Percentiles rank a stretch among this genome's conserved stretches.
Evolutionary conservation across 2,329 filamentous ascomycete genomes (phyloP).

Genomic region (Rutstroemia sp.): DNA sequence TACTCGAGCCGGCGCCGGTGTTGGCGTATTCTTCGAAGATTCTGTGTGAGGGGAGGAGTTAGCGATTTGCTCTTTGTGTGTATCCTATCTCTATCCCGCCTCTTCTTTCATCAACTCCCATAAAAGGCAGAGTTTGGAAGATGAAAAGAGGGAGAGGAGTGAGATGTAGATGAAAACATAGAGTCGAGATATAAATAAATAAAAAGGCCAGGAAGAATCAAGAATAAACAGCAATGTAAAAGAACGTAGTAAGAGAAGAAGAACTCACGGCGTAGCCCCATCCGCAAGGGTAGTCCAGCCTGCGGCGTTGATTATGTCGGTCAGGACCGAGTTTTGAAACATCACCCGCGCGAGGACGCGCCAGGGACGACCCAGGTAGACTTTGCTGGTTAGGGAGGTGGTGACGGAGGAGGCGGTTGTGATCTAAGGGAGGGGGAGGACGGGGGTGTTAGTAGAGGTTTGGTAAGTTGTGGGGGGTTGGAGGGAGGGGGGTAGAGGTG

Average conservation of each 20-base stretch:
- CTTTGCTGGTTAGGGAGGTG: conserved; percentile 28
- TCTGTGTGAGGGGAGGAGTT: not conserved
- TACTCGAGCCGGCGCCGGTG: conserved; percentile 1
- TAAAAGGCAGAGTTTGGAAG: too few species aligned
- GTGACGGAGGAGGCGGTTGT: not conserved
- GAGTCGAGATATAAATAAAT: too few species aligned
- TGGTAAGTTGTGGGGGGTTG: conserved; percentile 16
- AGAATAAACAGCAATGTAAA: too few species aligned
- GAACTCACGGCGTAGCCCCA: conserved; percentile 13
- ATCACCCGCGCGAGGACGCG: conserved; percentile 39
- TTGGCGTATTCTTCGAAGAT: conserved; percentile 4
- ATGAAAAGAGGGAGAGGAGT: too few species aligned
- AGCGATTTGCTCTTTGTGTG: too few species aligned
- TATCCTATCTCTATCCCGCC: too few species aligned
- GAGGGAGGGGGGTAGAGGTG: not conserved
- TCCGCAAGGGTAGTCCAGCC: conserved; percentile 36
- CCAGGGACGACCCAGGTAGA: conserved; percentile 46
- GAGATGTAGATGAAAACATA: too few species aligned
- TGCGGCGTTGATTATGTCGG: conserved; percentile 39
- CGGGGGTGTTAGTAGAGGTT: too few species aligned
- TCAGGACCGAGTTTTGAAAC: conserved; percentile 40
- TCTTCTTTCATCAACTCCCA: too few species aligned
- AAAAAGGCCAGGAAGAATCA: too few species aligned
- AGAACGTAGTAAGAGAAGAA: too few species aligned
- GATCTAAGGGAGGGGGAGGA: not conserved